Percentiles rank a stretch among this genome's conserved stretches.
Evolutionary conservation across 1,139 yeast genomes (phyloP).

Genomic region (Yamadazyma spencermartinsiae): DNA sequence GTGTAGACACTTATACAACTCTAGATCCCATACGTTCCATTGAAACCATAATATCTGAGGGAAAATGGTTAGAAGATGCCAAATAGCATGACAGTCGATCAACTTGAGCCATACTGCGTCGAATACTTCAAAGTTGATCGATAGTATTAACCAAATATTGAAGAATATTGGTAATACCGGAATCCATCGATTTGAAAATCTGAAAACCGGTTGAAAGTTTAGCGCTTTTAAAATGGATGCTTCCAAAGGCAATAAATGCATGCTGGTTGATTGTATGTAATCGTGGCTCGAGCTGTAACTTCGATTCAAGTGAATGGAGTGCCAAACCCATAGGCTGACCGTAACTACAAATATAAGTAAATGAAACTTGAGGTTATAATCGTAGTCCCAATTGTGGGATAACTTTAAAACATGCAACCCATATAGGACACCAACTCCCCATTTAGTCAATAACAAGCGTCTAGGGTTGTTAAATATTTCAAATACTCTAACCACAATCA

Average conservation of each 20-base stretch:
- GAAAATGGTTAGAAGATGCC: conserved; percentile 47
- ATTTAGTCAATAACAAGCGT: conserved; percentile 15
- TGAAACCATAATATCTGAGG: conserved; percentile 49
- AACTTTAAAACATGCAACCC: conserved; percentile 32
- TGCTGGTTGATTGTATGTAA: conserved; percentile 34
- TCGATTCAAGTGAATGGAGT: conserved; percentile 24
- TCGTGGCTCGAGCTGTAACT: conserved; percentile 23
- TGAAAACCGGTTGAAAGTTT: conserved; percentile 27
- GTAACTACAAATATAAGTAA: conserved; percentile 33
- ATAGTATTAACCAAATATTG: conserved; percentile 33
- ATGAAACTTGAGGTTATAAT: conserved; percentile 39
- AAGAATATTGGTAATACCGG: conserved; percentile 40
- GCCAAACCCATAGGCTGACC: conserved; percentile 37
- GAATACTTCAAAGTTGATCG: conserved; percentile 39
- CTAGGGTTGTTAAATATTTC: conserved; percentile 19
- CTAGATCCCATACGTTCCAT: conserved; percentile 54
- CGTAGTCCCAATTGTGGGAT: conserved; percentile 38
- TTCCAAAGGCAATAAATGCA: conserved; percentile 42
- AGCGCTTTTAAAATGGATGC: conserved; percentile 36
- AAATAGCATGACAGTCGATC: conserved; percentile 44
- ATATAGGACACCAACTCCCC: conserved; percentile 18
- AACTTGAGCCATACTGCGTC: conserved; percentile 36
- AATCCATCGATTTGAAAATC: conserved; percentile 23
- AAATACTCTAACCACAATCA: conserved; percentile 35
- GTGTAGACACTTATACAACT: conserved; percentile 26